phyloP scores from a whole-genome alignment of 2,329 filamentous ascomycete species.

The Coniella vitis region DNA sequence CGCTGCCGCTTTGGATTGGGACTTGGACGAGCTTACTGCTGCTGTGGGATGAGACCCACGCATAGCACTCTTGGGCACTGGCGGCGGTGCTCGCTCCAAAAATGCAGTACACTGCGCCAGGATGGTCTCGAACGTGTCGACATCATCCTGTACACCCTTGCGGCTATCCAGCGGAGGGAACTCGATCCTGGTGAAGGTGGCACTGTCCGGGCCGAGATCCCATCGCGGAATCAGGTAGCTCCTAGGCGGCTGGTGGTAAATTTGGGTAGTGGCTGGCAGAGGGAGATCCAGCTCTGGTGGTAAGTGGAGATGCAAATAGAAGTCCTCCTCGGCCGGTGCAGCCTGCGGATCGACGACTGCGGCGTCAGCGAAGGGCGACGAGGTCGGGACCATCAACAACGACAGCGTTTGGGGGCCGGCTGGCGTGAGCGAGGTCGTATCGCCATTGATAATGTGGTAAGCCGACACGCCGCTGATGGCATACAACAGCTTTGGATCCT shows the following conservation, averaged over 20 bases:
- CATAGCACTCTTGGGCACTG: slow-evolving; percentile 29
- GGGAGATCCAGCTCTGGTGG: slow-evolving; percentile 92
- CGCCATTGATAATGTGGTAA: slow-evolving; percentile 84
- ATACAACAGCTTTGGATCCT: slow-evolving; percentile 62
- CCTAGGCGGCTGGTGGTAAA: slow-evolving; percentile 88
- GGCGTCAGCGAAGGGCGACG: slow-evolving; percentile 58
- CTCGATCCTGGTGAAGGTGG: slow-evolving; percentile 88
- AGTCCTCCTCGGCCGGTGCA: slow-evolving; percentile 71
- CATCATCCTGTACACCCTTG: slow-evolving; percentile 75
- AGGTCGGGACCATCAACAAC: slow-evolving; percentile 90
- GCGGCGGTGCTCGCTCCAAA: slow-evolving; percentile 71
- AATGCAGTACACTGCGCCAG: slow-evolving; percentile 97
- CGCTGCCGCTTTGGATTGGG: slow-evolving; percentile 29
- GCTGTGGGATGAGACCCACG: background rate
- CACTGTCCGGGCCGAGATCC: slow-evolving; percentile 82
- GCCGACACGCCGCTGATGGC: slow-evolving; percentile 80
- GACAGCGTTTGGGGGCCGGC: slow-evolving; percentile 87
- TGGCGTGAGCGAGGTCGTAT: slow-evolving; percentile 74
- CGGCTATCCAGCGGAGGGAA: slow-evolving; percentile 71
- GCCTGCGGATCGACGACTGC: slow-evolving; percentile 44
- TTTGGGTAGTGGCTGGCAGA: slow-evolving; percentile 89
- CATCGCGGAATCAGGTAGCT: slow-evolving; percentile 94
- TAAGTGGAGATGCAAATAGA: slow-evolving; percentile 92
- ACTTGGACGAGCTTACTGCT: slow-evolving; percentile 17
- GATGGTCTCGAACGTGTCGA: slow-evolving; percentile 96